These are phyloP conservation scores for Rhodomyrtus tomentosa DNA, from an alignment of 345 rosid species.

Conservation along the genomic window DNA sequence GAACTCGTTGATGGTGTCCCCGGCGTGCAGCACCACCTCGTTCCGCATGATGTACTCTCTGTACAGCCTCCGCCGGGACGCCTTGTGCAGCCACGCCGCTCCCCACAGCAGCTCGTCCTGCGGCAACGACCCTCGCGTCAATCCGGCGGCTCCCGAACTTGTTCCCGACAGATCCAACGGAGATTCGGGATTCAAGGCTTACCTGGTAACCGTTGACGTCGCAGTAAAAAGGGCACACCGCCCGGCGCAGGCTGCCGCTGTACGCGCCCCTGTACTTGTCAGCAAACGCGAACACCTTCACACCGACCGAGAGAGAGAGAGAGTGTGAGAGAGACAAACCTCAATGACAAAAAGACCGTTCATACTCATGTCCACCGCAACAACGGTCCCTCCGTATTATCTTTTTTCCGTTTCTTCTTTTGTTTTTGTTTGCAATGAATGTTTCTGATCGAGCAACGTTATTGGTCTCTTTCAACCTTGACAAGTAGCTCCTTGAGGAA, in stretches of 20 bases:
- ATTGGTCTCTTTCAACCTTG: not conserved
- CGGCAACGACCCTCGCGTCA: not conserved
- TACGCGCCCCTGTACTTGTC: constrained; percentile 86
- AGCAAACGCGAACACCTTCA: constrained; percentile 85
- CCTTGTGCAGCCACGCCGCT: constrained; percentile 94
- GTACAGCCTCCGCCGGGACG: constrained; percentile 57
- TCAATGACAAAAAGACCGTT: not conserved
- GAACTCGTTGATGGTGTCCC: constrained; percentile 80
- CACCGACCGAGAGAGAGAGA: not conserved
- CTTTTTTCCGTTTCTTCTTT: not conserved
- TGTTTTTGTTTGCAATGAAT: not conserved
- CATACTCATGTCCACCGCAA: not conserved
- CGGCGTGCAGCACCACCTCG: constrained; percentile 74
- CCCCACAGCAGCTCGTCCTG: constrained; percentile 98
- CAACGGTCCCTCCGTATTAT: not conserved
- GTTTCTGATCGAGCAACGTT: not conserved
- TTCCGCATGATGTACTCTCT: constrained; percentile 75
- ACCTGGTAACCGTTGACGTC: constrained; percentile 92
- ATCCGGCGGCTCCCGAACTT: not conserved
- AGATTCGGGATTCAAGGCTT: not conserved
- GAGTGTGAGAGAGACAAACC: not conserved
- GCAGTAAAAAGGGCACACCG: constrained; percentile 95
- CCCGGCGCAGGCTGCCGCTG: constrained; percentile 50
- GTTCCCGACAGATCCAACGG: not conserved
- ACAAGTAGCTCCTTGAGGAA: not conserved